Evolutionary conservation across 768 basidiomycete species (phyloP).

Genomic region (Leccinum variicolor): DNA sequence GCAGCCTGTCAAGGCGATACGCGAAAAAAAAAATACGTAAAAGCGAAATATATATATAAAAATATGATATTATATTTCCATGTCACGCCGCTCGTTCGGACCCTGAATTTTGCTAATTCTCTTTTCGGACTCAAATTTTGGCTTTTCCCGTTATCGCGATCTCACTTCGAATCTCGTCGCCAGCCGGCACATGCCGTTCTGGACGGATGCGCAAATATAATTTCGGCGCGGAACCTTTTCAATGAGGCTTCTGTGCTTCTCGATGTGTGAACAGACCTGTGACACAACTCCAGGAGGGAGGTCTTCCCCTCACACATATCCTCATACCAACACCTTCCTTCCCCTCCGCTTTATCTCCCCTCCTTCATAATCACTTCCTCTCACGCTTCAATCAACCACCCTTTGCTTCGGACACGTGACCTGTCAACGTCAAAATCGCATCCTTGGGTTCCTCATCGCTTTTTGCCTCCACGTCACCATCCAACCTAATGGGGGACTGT

Average conservation of each 20-base stretch:
- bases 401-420: slow-evolving; percentile 27
- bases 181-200: slow-evolving; percentile 28
- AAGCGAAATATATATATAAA: slow-evolving; percentile 17
- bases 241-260: slow-evolving; percentile 10
- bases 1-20: slow-evolving; percentile 35
- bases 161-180: slow-evolving; percentile 27
- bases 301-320: slow-evolving; percentile 13
- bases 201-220: slow-evolving; percentile 25
- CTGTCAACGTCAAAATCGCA: slow-evolving; percentile 3
- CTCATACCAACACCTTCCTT: too few relatives aligned
- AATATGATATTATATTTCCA: slow-evolving; percentile 21
- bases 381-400: slow-evolving; percentile 6
- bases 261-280: slow-evolving; percentile 16
- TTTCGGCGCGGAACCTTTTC: slow-evolving; percentile 30
- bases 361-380: background rate
- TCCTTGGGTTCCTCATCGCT: background rate
- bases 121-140: slow-evolving; percentile 29
- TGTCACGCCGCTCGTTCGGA: slow-evolving; percentile 28
- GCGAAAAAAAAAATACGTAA: slow-evolving; percentile 37
- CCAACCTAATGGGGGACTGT: background rate
- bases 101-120: slow-evolving; percentile 31
- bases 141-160: slow-evolving; percentile 33
- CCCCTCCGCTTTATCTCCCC: background rate
- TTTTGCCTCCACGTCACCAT: slow-evolving; percentile 7
- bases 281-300: background rate